Evolutionary conservation across 306 rosid genomes (phyloP), one percentile per base, ranked within the genome.

Genomic region (Cotoneaster glaucophyllus): DNA sequence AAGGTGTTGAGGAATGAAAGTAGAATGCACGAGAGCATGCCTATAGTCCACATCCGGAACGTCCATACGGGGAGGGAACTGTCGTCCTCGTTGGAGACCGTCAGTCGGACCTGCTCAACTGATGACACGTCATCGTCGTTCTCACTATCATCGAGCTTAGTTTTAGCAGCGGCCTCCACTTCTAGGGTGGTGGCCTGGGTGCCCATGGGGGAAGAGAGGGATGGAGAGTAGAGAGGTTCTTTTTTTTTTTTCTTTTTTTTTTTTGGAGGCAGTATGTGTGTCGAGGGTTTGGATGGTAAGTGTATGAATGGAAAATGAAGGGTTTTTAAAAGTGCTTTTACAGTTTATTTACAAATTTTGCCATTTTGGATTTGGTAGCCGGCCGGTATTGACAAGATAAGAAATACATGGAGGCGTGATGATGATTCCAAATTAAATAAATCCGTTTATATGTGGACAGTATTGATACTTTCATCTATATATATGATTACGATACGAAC

Each of bases 21-120:
- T 45, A 89, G 82, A 18, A 82, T 67, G 71, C 98, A 93, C 0
- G 97, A 93, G 76, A 83, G 1, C 0, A 93, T 63, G 0, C 97
- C 98, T 25, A 93, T 29, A 41, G 77, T 78, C 98, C 98, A 93
- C 97, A 91, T 90, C 1, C 98, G 86, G 83, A 91, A 93, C 2
- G 98, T 93, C 97, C 96, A 91, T 15, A 91, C 91, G 0, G 98
- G 98, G 1, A 71, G 91, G 28, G 73, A 79, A 25, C 86, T 86
- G 76, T 93, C 91, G 67, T 93, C 97, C 2, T 83, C 80, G 86
- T 84, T 88, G 4, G 87, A 53, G 0, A 93, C 98, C 3, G 96
- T 93, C 26, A 89, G 34, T 0, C 90, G 91, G 29, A 93, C 98
- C 74, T 93, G 58, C 39, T 93, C 96, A 4, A 92, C 65, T 0